These are phyloP conservation scores for Pyrus pyrifolia DNA, from an alignment of 306 rosid species.

Conservation along the genomic window DNA sequence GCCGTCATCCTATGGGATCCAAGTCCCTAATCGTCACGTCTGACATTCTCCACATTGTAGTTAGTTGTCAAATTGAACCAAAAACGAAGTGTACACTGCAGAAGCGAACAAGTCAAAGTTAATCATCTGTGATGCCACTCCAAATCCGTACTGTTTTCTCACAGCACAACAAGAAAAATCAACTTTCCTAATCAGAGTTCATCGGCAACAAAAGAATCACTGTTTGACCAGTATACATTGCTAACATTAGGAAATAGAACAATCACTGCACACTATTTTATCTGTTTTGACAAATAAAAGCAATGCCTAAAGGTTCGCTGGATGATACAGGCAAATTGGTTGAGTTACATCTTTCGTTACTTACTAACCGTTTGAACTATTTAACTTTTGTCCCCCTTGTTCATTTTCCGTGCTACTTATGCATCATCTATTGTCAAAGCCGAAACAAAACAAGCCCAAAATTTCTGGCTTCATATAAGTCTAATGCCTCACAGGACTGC, in stretches of 20 bases:
- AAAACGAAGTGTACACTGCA: conserved; percentile 55
- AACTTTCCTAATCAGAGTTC: no score
- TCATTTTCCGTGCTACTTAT: no score
- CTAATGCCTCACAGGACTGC: no score
- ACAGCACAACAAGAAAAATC: not conserved
- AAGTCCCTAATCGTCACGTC: conserved; percentile 66
- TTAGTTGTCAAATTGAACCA: not conserved
- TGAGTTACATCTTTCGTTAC: no score
- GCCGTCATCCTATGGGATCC: conserved; percentile 50
- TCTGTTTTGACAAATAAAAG: no score
- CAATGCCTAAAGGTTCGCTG: no score
- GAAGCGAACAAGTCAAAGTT: conserved; percentile 11
- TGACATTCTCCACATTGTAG: conserved; percentile 22
- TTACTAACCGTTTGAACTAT: not conserved
- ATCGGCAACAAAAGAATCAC: not conserved
- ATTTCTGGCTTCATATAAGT: not conserved
- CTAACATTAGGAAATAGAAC: not conserved
- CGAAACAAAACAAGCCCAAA: not conserved
- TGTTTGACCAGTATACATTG: not conserved
- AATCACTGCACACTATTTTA: not conserved
- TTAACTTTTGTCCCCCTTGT: not conserved
- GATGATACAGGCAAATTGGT: no score
- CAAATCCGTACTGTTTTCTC: not conserved
- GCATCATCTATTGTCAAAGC: not conserved
- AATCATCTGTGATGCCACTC: not conserved